Percentiles rank a stretch among this genome's conserved stretches.
Conservation (phyloP, 805 yeast genomes). For the Yarrowia hollandica region DNA sequence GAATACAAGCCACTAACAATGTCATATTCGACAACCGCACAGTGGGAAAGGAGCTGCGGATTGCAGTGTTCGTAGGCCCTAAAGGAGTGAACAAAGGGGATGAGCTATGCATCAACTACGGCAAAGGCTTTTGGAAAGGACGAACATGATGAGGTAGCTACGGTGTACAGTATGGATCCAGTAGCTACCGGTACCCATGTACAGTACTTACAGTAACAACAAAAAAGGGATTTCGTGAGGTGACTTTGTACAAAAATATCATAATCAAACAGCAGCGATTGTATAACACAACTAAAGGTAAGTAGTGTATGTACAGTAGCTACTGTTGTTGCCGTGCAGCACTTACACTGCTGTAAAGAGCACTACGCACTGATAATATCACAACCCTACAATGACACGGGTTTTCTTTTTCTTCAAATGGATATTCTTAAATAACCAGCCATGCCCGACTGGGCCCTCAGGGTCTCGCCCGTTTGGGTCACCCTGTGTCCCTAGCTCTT, state of each 20-base stretch:
- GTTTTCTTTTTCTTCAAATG: conserved; percentile 22
- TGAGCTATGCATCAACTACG: conserved; percentile 35
- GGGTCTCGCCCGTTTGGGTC: conserved; percentile 26
- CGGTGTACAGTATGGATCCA: no score
- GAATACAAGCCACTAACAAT: conserved; percentile 32
- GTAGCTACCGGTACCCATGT: no score
- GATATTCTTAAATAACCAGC: conserved; percentile 29
- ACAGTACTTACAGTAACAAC: no score
- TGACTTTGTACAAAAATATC: no score
- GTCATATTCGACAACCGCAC: conserved; percentile 33
- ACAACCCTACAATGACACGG: no score
- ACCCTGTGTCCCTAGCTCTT: conserved; percentile 26
- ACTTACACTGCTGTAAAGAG: no score
- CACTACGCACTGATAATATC: no score
- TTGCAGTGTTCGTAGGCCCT: conserved; percentile 33
- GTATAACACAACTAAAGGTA: no score
- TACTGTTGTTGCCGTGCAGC: no score
- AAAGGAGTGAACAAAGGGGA: conserved; percentile 33
- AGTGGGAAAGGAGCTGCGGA: conserved; percentile 31
- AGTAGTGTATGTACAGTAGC: no score
- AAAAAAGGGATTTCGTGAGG: no score
- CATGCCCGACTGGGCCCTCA: conserved; percentile 29
- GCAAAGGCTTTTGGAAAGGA: conserved; percentile 36
- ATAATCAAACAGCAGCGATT: no score
- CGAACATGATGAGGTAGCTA: neutral